Conservation (phyloP, 192 early-diverging fungal species). For the Coemansia sp. region DNA sequence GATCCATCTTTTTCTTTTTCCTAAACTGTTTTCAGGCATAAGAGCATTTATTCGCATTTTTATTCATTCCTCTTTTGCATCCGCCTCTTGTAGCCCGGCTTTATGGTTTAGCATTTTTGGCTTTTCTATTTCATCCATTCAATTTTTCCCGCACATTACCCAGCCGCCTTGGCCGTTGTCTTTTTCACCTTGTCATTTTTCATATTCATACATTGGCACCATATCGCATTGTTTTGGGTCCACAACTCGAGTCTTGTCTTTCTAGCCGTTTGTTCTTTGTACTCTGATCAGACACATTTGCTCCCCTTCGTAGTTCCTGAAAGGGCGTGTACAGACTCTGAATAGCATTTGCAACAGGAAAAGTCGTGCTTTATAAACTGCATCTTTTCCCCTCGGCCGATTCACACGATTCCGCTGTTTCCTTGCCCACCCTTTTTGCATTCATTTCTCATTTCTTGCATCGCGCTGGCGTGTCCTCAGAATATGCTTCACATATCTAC, state of each 20-base stretch:
- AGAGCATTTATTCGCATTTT: constrained; percentile 6
- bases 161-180: constrained; percentile 1
- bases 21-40: neutral
- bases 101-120: neutral
- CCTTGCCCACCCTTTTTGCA: neutral
- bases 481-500: constrained; percentile 31
- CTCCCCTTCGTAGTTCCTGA: neutral
- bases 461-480: neutral
- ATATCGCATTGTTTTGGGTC: neutral
- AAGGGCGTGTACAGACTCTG: neutral
- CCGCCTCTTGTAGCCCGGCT: neutral
- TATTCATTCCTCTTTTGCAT: constrained; percentile 1
- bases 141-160: neutral
- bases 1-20: neutral
- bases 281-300: neutral
- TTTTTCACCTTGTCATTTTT: neutral
- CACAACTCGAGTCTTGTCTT: neutral
- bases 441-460: constrained; percentile 2
- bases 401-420: neutral
- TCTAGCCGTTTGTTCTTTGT: neutral
- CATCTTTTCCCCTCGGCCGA: neutral
- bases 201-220: constrained; percentile 5
- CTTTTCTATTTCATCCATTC: neutral
- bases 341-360: neutral
- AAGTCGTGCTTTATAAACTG: neutral